Base-by-base conservation (phyloP, 2,329 filamentous ascomycete species). In the Ophiostoma quercus region DNA sequence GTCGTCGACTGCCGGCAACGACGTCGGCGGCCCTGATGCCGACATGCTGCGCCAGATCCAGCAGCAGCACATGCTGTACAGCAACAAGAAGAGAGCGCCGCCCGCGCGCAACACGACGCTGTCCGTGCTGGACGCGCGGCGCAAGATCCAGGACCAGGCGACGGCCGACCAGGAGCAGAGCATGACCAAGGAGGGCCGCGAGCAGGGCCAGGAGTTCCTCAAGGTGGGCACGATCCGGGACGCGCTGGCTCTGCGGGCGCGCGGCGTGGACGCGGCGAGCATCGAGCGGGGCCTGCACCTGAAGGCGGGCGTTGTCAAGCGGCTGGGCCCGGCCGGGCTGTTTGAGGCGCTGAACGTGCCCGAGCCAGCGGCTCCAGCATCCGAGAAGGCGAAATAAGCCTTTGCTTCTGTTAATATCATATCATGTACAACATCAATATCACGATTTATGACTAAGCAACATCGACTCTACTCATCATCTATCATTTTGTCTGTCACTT, bases 211-310 rank as follows among this genome's bases (percentile, higher is more conserved):
- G 67, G 80, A 83, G 72, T 83, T 85, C 67, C 75, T 86, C 11
- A 79, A 85, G 67, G 81, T 83, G 51, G 78, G 78, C 9, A 84
- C 81, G 22, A 74, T 87, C 19, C 78, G 81, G 57, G 81, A 84
- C 69, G 79, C 81, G 8, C 76, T 87, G 22, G 74, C 79, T 19
- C 73, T 86, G 74, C 79, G 81, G 29, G 78, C 79, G 16, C 75
- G 76, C 14, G 84, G 84, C 0, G 67, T 78, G 3, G 71, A 77
- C 0, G 72, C 77, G 0, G 73, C 71, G 0, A 80, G 81, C 1
- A 84, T 87, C 57, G 85, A 87, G 78, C 73, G 75, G 66, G 77
- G 77, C 62, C 74, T 87, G 37, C 74, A 79, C 60, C 77, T 87
- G 29, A 81, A 80, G 73, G 75, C 74, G 1, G 84, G 84, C 0